Evolutionary conservation across 176 grass and related monocot genomes (phyloP).

Genomic region (Oryza meridionalis): DNA sequence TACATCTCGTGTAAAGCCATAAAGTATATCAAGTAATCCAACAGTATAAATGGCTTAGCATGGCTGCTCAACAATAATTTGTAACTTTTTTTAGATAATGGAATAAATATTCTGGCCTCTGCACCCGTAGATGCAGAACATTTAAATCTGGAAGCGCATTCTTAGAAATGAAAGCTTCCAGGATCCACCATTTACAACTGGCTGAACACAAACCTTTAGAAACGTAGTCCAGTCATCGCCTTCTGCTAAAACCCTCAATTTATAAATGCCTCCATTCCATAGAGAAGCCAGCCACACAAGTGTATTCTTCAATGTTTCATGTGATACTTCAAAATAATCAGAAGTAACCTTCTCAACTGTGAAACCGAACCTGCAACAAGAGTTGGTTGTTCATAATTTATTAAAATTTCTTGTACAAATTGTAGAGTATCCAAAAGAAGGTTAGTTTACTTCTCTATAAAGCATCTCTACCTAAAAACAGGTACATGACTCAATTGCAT

Average conservation of each 20-base stretch:
- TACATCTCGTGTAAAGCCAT: not conserved
- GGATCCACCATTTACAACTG: conserved; percentile 23
- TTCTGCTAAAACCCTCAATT: conserved; percentile 70
- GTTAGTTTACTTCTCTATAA: conserved; percentile 20
- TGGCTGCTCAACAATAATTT: conserved; percentile 10
- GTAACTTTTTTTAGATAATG: not conserved
- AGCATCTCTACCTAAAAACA: conserved; percentile 27
- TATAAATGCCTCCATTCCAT: conserved; percentile 77
- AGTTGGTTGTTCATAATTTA: conserved; percentile 36
- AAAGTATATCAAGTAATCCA: conserved; percentile 21
- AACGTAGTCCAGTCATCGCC: conserved; percentile 77
- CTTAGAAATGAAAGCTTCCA: conserved; percentile 30
- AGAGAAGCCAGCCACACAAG: conserved; percentile 55
- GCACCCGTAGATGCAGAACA: no score
- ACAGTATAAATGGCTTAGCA: not conserved
- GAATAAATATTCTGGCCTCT: no score
- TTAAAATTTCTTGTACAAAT: not conserved
- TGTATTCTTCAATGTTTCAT: conserved; percentile 44
- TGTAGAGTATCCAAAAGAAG: conserved; percentile 10
- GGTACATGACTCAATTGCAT: conserved; percentile 10
- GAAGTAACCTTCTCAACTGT: conserved; percentile 73
- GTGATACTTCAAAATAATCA: conserved; percentile 76
- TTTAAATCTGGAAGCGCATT: not conserved
- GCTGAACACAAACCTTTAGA: conserved; percentile 67
- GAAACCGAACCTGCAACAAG: conserved; percentile 69